Base-by-base conservation (phyloP, 2,329 filamentous ascomycete species). In the Lachnellula subtilissima region DNA sequence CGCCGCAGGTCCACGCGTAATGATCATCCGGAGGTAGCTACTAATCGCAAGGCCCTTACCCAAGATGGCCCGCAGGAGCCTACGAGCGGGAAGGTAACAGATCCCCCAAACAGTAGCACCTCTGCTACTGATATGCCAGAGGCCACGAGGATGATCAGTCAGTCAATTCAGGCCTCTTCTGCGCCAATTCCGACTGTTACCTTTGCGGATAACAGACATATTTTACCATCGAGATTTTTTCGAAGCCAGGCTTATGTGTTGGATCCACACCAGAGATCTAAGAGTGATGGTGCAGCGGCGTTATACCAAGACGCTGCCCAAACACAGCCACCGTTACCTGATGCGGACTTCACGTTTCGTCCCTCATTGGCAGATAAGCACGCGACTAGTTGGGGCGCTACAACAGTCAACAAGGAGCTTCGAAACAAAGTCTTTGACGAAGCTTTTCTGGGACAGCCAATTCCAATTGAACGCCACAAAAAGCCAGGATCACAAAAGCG, bases 381-480 rank as follows among this genome's bases (percentile, higher is more conserved):
- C 65, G 80, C 83, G 7, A 83, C 83, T 62, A 86, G 84, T 66
- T 97, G 93, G 92, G 92, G 93, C 7, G 91, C 91, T 15, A 97
- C 92, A 0, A 92, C 88, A 22, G 89, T 97, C 56, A 97, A 97
- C 69, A 88, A 89, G 65, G 85, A 87, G 57, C 74, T 97, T 40
- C 87, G 92, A 57, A 93, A 96, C 69, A 90, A 96, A 70, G 91
- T 97, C 0, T 87, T 97, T 67, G 89, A 91, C 40, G 92, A 97
- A 69, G 93, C 93, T 0, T 97, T 97, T 67, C 77, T 91, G 45
- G 90, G 91, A 57, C 88, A 91, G 52, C 85, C 88, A 0, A 88
- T 96, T 58, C 86, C 89, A n/a, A 76, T 86, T 65, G 89, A 92
- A 64, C 86, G 88, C 59, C 86, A 91, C 58, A 85, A 87, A 35